Evolutionary conservation across 495 filamentous ascomycete genomes (phyloP), one percentile per base, ranked within the genome.

Genomic region (Trichoderma reesei): DNA sequence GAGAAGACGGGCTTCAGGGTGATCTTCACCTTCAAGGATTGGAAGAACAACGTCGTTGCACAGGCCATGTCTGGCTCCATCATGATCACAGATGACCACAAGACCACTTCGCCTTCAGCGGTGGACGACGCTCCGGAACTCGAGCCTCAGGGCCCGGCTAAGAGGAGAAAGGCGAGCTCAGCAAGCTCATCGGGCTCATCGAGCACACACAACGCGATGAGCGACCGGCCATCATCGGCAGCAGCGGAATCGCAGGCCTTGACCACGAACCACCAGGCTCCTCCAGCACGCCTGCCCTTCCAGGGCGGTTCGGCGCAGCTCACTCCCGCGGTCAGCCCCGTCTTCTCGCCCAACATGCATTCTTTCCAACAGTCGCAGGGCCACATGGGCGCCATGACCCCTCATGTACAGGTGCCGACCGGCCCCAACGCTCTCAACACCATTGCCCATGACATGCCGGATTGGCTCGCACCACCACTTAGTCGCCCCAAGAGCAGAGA

Each of bases 61-160:
- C 93, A 98, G 69, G 82, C 84, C n/a, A 87, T 96, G 34, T 91
- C 90, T 5, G 83, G 85, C 41, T 87, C 90, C 0, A 94, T 96
- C 63, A 88, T 96, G 81, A 96, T 98, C 68, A 97, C 93, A 1
- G 93, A 98, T 73, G 92, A 98, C 71, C 93, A 98, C 76, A 98
- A 98, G 73, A 92, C 90, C 1, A 63, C 14, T 31, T 11, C 60
- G 48, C n/a, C 48, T 8, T 7, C n/a, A 26, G 26, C 26, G 26
- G 26, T 26, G 48, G 26, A 33, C 16, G 48, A 56, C 2, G 26
- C 87, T 67, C 79, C 83, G n/a, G 92, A 89, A 1, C 89, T 88
- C 18, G 67, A 56, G 60, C 71, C 75, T 64, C 85, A 82, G 9
- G 85, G 85, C 31, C 78, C 77, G 42, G 79, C 79, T 64, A 93